Evolutionary conservation across 352 stramenopile species (phyloP).

Genomic region (Pythium pyrilobum): DNA sequence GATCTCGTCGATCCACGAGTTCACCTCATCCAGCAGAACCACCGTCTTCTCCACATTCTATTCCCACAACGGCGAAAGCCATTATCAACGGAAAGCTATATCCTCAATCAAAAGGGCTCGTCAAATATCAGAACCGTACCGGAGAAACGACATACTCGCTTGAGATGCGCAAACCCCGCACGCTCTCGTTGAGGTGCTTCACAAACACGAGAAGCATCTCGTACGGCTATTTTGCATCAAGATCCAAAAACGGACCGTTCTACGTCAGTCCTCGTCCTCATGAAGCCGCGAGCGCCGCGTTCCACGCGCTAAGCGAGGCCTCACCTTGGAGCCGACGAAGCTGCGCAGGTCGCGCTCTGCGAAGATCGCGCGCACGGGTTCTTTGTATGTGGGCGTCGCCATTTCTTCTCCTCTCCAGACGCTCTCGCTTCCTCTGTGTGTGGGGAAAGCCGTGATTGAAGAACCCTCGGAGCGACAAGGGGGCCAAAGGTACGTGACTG

Average conservation of each 20-base stretch:
- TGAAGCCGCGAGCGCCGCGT: too few relatives aligned
- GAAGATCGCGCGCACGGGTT: conserved; percentile 76
- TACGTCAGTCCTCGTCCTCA: not conserved
- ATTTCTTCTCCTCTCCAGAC: conserved; percentile 12
- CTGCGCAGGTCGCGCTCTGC: conserved; percentile 59
- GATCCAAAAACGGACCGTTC: not conserved
- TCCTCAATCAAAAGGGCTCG: too few relatives aligned
- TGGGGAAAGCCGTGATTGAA: not conserved
- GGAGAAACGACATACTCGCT: conserved; percentile 59
- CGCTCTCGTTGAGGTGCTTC: conserved; percentile 77
- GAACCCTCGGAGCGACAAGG: not conserved
- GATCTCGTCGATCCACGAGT: conserved; percentile 89
- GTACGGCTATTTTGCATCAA: conserved; percentile 35
- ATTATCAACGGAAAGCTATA: too few relatives aligned
- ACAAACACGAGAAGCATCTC: conserved; percentile 81
- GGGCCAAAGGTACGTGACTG: too few relatives aligned
- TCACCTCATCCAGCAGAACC: conserved; percentile 56
- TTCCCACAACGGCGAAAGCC: too few relatives aligned
- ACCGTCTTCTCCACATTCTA: conserved; percentile 74
- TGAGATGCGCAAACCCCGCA: conserved; percentile 55
- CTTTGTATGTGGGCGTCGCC: conserved; percentile 29
- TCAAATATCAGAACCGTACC: conserved; percentile 40
- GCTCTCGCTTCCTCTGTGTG: too few relatives aligned
- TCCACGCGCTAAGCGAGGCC: conserved; percentile 9
- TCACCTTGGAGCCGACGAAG: conserved; percentile 64